Evolutionary conservation across 2,329 filamentous ascomycete species (phyloP).

Genomic region (Clonostachys rhizophaga): DNA sequence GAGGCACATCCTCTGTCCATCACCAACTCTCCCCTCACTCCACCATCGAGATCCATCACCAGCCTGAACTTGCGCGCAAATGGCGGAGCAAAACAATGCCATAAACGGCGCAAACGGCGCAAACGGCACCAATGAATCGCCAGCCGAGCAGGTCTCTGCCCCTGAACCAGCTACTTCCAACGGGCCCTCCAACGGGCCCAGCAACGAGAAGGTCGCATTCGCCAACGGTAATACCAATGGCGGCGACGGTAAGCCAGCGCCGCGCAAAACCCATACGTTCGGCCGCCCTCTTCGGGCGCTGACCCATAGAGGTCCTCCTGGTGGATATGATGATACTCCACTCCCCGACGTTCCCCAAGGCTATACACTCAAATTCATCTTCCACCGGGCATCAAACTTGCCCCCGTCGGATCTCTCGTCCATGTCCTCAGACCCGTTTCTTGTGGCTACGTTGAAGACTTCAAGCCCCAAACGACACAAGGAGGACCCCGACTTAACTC

Average conservation of each 20-base stretch:
- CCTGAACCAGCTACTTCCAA: too few relatives aligned
- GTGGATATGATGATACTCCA: conserved; percentile 77
- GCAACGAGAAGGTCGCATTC: too few relatives aligned
- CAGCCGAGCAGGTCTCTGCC: neutral
- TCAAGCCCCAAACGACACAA: conserved; percentile 73
- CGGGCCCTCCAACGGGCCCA: too few relatives aligned
- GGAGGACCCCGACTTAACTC: conserved; percentile 71
- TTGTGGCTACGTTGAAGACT: conserved; percentile 71
- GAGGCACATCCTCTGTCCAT: too few relatives aligned
- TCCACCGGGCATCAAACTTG: conserved; percentile 76
- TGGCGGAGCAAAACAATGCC: neutral
- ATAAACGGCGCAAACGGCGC: neutral
- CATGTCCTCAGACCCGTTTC: conserved; percentile 78
- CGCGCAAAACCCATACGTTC: neutral
- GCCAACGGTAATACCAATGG: neutral
- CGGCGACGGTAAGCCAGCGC: neutral
- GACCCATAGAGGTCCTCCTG: conserved; percentile 47
- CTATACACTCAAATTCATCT: conserved; percentile 80
- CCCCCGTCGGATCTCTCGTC: conserved; percentile 76
- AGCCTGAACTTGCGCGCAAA: neutral
- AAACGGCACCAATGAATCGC: neutral
- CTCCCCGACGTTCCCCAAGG: conserved; percentile 70
- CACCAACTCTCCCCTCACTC: too few relatives aligned
- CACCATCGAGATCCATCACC: too few relatives aligned
- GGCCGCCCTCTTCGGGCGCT: conserved; percentile 1